Base-by-base conservation (phyloP, 163 green algal genomes). In the Smithsoniella earleae region DNA sequence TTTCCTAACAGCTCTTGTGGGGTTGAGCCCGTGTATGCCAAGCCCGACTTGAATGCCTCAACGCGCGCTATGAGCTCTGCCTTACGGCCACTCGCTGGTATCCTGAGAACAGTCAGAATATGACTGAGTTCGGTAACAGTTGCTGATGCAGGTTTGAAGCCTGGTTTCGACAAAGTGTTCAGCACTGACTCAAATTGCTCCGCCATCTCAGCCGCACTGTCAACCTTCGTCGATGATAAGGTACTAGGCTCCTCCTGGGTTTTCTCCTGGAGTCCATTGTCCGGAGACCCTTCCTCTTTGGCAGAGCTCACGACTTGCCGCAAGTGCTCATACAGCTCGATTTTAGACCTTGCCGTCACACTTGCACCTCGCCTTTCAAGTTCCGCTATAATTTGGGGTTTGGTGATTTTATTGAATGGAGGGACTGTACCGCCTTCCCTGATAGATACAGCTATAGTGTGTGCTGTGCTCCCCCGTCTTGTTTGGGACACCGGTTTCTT, bases 251-350 rank as follows among this genome's bases (percentile, higher is more conserved):
- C 13, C 33, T 13, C 49, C 49, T 10, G 49, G 33, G 49, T 36
- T 18, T 10, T 64, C 49, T 10, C 5, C 49, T 27, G 49, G 49
- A 64, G 49, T 64, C 6, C 25, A 27, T 64, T 25, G 5, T 25
- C 49, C 49, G 49, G 25, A 25, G 49, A 18, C 25, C 33, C 25
- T 8, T 36, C 6, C 13, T 0, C 1, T 18, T 16, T 27, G 43
- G 43, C 16, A 54, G 31, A 6, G 13, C 8, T 6, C 33, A 64
- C 33, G 49, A 64, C 25, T 27, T 64, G 49, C 49, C 33, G 49
- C 13, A 64, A 27, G 6, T 27, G 49, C 6, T 64, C 49, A 64
- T 64, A 64, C 49, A 64, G 33, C 25, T 64, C 49, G 33, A 64
- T 64, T 18, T 64, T 64, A 27, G 25, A 36, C 25, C 49, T 25